A percentile compares a stretch with the other conserved stretches of the same genome.
Evolutionary conservation across 495 filamentous ascomycete genomes (phyloP).

Genomic region (Neurospora sublineolata): DNA sequence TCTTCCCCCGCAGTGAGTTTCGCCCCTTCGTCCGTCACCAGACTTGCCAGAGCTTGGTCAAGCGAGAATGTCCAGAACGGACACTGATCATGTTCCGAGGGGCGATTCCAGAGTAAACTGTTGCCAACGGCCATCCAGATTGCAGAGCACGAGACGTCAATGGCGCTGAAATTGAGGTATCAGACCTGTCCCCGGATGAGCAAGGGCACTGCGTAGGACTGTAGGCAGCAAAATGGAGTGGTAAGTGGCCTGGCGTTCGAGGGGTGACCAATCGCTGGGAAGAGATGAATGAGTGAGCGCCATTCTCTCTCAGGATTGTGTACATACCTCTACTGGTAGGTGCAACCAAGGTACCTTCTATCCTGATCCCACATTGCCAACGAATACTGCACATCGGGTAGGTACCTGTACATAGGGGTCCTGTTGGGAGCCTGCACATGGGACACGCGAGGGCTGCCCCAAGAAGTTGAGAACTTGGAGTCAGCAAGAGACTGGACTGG

Average conservation of each 20-base stretch:
- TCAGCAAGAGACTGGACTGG: no score
- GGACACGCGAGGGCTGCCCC: no score
- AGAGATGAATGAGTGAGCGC: no score
- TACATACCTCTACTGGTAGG: no score
- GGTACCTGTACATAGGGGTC: no score
- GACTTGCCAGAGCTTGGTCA: background rate
- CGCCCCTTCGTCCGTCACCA: background rate
- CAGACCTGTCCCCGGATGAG: background rate
- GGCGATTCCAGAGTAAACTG: background rate
- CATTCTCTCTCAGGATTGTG: no score
- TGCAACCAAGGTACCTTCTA: no score
- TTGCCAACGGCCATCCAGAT: background rate
- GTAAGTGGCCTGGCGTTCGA: background rate
- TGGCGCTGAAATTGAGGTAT: background rate
- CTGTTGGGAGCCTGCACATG: no score
- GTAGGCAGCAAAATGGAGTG: background rate
- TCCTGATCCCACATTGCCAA: no score
- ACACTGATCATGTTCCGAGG: background rate
- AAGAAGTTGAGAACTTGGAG: no score
- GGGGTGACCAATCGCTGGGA: background rate
- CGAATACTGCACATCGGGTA: no score
- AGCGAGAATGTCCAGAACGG: background rate
- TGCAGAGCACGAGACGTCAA: background rate
- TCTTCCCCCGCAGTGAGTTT: background rate
- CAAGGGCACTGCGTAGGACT: background rate